Evolutionary conservation across 345 rosid species (phyloP), one percentile per base, ranked within the genome.

Genomic region (Syzygium oleosum): DNA sequence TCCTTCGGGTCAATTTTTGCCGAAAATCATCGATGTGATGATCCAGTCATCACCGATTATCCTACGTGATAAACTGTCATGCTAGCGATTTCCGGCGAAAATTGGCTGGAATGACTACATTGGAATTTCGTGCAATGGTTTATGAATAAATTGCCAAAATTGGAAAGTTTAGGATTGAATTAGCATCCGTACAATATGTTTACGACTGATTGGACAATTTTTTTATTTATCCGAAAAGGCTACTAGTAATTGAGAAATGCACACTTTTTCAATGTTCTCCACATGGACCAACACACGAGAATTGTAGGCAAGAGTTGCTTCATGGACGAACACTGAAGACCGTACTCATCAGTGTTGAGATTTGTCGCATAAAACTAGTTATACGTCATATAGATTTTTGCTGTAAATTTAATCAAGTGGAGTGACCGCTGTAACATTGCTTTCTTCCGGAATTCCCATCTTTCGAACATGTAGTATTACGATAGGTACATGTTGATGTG

Each of bases 1-100:
- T 65, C 12, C 0, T 31, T 65, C 0, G 0, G 2, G 0, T 31
- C 16, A 65, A 65, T 65, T 7, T 31, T 3, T 9, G 11, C 7
- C 0, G 8, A 0, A 63, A 63, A 29, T 65, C 5, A 1, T 1
- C 3, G 0, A 15, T 65, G 43, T 31, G 12, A 15, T 3, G 34
- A 0, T 65, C 41, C 0, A 65, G 0, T 65, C 78, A 29, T 29
- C 21, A 1, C 5, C 4, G 15, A 15, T 3, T 13, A 1, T 31
- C 34, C 9, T 1, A 29, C 1, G 2, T 63, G 77, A 11, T 15
- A 15, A 1, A 29, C 3, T 7, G 3, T 14, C 78, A 7, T 4
- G 1, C 31, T 0, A 15, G 3, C 5, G 3, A 65, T 65, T 65
- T 65, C 22, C 0, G 0, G 0, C 1, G 6, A 65, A 65, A 65